Percentiles rank a stretch among this genome's conserved stretches.
phyloP scores from a whole-genome alignment of 768 basidiomycete species.

The Pholiota conissans region DNA sequence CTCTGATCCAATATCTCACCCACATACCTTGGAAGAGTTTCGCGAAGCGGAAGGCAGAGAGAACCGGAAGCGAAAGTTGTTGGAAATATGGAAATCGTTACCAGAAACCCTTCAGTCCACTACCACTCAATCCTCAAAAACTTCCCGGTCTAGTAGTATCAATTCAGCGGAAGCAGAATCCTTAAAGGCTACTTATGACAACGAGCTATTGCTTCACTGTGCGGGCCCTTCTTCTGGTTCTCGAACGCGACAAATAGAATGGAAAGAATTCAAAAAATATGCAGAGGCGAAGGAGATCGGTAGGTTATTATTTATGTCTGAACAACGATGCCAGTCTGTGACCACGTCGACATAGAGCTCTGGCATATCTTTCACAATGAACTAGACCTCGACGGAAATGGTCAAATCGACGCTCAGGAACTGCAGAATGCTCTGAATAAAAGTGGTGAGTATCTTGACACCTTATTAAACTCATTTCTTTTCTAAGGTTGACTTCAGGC shows the following conservation, averaged over 20 bases:
- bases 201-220: conserved; percentile 67
- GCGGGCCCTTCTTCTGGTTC: conserved; percentile 39
- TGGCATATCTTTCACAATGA: conserved; percentile 92
- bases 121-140: conserved; percentile 3
- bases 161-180: conserved; percentile 64
- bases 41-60: conserved; percentile 62
- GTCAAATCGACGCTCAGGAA: conserved; percentile 64
- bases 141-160: conserved; percentile 22
- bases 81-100: conserved; percentile 64
- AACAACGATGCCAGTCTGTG: background rate
- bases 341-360: conserved; percentile 53
- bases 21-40: conserved; percentile 63
- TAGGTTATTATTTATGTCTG: conserved; percentile 32
- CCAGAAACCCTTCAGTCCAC: conserved; percentile 27
- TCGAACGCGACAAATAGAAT: conserved; percentile 50
- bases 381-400: conserved; percentile 88
- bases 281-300: conserved; percentile 82
- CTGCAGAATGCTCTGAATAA: conserved; percentile 49
- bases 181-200: conserved; percentile 71
- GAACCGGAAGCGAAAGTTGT: conserved; percentile 58
- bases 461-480: background rate
- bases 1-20: conserved; percentile 47
- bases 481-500: conserved; percentile 47
- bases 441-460: conserved; percentile 52
- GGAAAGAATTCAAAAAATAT: conserved; percentile 74